Conservation (phyloP, 2,329 filamentous ascomycete genomes). For the Fusarium foetens region DNA sequence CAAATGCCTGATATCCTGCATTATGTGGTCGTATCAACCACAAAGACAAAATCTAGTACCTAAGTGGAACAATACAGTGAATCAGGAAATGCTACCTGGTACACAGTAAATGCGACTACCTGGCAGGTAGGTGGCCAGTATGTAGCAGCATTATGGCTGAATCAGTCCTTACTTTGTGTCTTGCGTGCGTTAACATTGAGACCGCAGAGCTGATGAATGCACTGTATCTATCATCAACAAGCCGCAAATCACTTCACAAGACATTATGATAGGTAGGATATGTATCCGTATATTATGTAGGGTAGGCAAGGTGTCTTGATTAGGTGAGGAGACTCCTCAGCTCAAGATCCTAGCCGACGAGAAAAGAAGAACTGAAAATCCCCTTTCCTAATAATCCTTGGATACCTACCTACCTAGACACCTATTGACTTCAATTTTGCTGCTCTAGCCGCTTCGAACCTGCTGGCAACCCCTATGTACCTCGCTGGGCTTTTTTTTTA, state of each 20-base stretch:
- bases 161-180: neutral
- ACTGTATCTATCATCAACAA: conserved; percentile 9
- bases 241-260: neutral
- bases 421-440: neutral
- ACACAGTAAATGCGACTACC: neutral
- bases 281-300: neutral
- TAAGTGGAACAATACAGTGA: neutral
- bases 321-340: neutral
- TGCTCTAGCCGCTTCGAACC: neutral
- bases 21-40: conserved; percentile 4
- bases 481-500: neutral
- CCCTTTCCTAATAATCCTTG: neutral
- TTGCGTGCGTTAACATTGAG: neutral
- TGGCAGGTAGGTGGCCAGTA: neutral
- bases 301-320: neutral
- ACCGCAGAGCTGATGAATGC: neutral
- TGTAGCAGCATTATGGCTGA: neutral
- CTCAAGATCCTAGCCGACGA: neutral
- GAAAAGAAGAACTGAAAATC: neutral
- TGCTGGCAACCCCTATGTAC: neutral
- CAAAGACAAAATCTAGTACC: neutral
- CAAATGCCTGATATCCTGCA: neutral
- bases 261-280: neutral
- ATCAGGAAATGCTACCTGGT: neutral
- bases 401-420: neutral